phyloP scores from a whole-genome alignment of 1,284 basidiomycete genomes.

The Apiotrichum gamsii region DNA sequence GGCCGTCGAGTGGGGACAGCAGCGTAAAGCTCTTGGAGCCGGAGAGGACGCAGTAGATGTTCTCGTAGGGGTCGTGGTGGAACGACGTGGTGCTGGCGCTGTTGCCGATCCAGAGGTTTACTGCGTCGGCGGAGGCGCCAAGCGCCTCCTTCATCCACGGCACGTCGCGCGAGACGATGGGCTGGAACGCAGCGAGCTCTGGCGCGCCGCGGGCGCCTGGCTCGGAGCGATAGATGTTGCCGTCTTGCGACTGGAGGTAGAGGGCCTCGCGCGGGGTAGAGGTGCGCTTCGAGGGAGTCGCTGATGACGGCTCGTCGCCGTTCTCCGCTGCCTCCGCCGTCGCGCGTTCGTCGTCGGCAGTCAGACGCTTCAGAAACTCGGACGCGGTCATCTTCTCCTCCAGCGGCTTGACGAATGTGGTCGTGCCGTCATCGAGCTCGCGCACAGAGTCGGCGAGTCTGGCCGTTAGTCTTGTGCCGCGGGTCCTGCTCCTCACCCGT shows the following conservation, averaged over 20 bases:
- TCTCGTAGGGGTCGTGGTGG: conserved; percentile 77
- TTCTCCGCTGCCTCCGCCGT: too few relatives aligned
- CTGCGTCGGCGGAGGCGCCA: conserved; percentile 68
- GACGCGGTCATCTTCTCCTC: conserved; percentile 61
- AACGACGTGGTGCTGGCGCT: conserved; percentile 69
- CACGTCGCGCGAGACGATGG: conserved; percentile 61
- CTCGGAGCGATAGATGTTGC: conserved; percentile 61
- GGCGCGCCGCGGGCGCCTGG: conserved; percentile 43
- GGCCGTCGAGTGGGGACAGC: conserved; percentile 78
- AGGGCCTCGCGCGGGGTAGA: conserved; percentile 50
- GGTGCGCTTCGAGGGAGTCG: not conserved
- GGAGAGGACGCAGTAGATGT: conserved; percentile 77
- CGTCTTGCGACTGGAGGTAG: conserved; percentile 87
- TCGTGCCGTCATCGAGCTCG: conserved; percentile 49
- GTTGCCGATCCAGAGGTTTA: conserved; percentile 86
- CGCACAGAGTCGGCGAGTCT: conserved; percentile 75
- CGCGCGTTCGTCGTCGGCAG: not conserved
- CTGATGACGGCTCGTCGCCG: too few relatives aligned
- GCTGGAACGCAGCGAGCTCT: conserved; percentile 59
- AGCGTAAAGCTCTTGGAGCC: conserved; percentile 79
- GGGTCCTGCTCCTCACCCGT: conserved; percentile 71
- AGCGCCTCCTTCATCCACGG: conserved; percentile 69
- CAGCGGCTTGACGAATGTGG: conserved; percentile 73
- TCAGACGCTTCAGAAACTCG: conserved; percentile 50
- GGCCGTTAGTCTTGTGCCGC: too few relatives aligned